phyloP scores from a whole-genome alignment of 2,329 filamentous ascomycete species.

The Fusarium devonianum region DNA sequence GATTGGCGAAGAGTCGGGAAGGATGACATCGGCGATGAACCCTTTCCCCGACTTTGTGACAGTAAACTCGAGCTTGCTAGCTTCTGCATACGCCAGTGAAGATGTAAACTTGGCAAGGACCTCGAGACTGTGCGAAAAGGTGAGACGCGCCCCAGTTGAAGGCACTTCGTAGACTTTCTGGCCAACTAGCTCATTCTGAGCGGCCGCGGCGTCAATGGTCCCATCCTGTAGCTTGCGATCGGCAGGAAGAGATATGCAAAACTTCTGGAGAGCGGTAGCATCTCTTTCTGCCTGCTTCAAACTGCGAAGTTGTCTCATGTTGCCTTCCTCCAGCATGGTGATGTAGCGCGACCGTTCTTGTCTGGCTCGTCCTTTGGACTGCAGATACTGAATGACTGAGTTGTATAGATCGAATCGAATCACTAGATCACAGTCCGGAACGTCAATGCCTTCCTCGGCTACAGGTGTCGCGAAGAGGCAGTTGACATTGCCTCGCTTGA shows the following conservation, averaged over 20 bases:
- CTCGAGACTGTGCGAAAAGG: slow-evolving; percentile 74
- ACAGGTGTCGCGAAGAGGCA: slow-evolving; percentile 73
- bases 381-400: slow-evolving; percentile 93
- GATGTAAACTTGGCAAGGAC: slow-evolving; percentile 78
- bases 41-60: slow-evolving; percentile 62
- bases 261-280: slow-evolving; percentile 71
- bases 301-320: slow-evolving; percentile 64
- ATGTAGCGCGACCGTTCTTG: slow-evolving; percentile 80
- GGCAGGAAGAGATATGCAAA: slow-evolving; percentile 77
- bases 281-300: slow-evolving; percentile 67
- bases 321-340: slow-evolving; percentile 80
- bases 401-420: slow-evolving; percentile 85
- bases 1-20: slow-evolving; percentile 79
- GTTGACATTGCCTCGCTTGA: slow-evolving; percentile 65
- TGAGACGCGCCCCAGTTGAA: slow-evolving; percentile 78
- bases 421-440: slow-evolving; percentile 71
- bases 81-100: slow-evolving; percentile 56
- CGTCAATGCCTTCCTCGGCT: slow-evolving; percentile 72
- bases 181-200: slow-evolving; percentile 31
- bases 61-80: slow-evolving; percentile 64
- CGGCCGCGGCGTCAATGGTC: slow-evolving; percentile 21
- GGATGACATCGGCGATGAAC: slow-evolving; percentile 78
- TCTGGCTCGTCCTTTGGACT: slow-evolving; percentile 87
- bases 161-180: slow-evolving; percentile 67
- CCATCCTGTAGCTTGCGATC: slow-evolving; percentile 64